These are phyloP conservation scores for Eucalyptus shirleyi DNA, from an alignment of 345 rosid genomes.

Conservation along the genomic window DNA sequence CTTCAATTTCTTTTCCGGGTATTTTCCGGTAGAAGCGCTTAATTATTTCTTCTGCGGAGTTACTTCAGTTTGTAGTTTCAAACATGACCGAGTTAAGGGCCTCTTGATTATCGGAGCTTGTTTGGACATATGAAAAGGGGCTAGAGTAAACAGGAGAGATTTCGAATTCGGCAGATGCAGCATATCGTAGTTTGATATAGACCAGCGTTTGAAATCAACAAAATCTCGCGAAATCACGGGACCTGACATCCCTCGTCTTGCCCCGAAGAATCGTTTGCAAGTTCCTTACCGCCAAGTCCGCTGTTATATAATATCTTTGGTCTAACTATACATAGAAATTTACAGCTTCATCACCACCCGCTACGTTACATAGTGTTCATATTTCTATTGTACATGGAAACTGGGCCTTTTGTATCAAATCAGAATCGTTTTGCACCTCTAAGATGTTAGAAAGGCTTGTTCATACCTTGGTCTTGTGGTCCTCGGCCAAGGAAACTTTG, in stretches of 20 bases:
- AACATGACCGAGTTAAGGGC: neutral
- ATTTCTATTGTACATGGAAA: neutral
- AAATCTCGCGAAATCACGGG: neutral
- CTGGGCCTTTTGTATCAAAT: neutral
- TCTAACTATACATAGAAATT: neutral
- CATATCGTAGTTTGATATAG: neutral
- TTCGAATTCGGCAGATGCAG: neutral
- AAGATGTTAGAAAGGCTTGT: neutral
- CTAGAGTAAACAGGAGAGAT: neutral
- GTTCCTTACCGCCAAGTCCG: neutral
- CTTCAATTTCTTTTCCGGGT: neutral
- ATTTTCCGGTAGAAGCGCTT: neutral
- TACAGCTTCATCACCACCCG: neutral
- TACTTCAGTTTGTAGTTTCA: neutral
- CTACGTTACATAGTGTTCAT: neutral
- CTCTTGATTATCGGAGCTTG: neutral
- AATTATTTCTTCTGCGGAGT: neutral
- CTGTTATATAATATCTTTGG: neutral
- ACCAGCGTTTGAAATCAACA: neutral
- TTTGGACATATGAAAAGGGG: neutral
- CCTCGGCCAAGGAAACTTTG: slow-evolving; percentile 40
- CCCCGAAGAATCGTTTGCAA: neutral
- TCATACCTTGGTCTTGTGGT: neutral
- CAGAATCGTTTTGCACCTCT: neutral
- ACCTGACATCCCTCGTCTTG: neutral